Evolutionary conservation across 2,329 filamentous ascomycete genomes (phyloP), one percentile per base, ranked within the genome.

Genomic region (Mycogone perniciosa): DNA sequence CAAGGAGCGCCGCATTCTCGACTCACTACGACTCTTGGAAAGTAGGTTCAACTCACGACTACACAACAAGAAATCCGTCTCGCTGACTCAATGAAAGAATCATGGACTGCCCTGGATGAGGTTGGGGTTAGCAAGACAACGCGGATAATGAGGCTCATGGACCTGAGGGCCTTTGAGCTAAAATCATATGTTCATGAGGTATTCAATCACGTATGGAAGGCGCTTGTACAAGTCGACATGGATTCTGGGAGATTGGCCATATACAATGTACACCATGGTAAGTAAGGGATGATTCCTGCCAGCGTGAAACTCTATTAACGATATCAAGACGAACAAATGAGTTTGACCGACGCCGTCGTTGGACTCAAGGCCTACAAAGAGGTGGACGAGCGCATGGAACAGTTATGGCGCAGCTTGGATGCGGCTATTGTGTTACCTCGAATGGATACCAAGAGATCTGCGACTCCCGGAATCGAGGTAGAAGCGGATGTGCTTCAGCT

Each of bases 141-240:
- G 31, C 76, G 84, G 31, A 79, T 81, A 2, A 76, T 84, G 62
- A 79, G 77, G 50, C 70, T 95, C 27, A 69, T 96, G 4, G 76
- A 84, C 54, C 67, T 81, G 41, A 80, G 85, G 55, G 77, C 81
- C 2, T 81, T 81, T 29, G 81, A 84, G 59, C 71, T 95, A 51
- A 84, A 84, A 55, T 76, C 78, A 2, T 75, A 79, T 20, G 77
- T 93, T 26, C 78, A 83, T 51, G 79, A 85, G 38, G 79, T 81
- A 7, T 77, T 93, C 37, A 78, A 81, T 40, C 74, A 76, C 49
- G 77, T 84, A n/a, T 96, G 90, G 89, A 79, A 79, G 52, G 72
- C 76, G 0, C 71, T 92, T 40, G 71, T 95, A 9, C 68, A 74
- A 1, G 68, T 90, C 13, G 81, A 92, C 60, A 66, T 73, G 1